Percentiles rank a stretch among this genome's conserved stretches.
These are phyloP conservation scores for Cryphonectria japonica DNA, from an alignment of 2,329 filamentous ascomycete species.

Conservation along the genomic window DNA sequence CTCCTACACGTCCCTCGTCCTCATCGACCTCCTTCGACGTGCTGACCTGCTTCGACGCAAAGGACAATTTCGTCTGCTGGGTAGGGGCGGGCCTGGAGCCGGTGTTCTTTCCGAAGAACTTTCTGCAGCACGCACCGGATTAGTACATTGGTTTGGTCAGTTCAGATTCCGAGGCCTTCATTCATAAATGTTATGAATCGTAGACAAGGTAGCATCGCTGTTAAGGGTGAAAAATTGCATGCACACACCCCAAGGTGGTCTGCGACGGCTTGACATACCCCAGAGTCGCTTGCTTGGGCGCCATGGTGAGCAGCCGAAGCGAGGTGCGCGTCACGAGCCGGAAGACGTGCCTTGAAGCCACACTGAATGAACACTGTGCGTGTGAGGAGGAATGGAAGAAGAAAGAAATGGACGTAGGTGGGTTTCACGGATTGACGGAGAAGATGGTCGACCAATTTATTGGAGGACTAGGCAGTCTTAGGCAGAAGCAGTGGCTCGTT, in stretches of 20 bases:
- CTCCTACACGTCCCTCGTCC: constrained; percentile 28
- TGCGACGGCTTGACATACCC: constrained; percentile 83
- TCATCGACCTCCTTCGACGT: constrained; percentile 43
- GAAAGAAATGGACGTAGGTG: background rate
- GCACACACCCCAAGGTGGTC: constrained; percentile 71
- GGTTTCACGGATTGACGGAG: background rate
- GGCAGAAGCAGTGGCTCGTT: constrained; percentile 3
- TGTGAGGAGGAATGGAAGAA: background rate
- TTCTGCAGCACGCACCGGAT: constrained; percentile 47
- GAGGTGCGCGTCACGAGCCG: constrained; percentile 32
- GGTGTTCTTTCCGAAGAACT: constrained; percentile 77
- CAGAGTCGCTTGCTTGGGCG: constrained; percentile 77
- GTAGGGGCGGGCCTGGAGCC: constrained; percentile 62
- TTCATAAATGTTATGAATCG: background rate
- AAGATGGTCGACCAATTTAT: background rate
- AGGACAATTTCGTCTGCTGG: constrained; percentile 80
- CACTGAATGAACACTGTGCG: background rate
- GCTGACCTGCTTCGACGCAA: constrained; percentile 61
- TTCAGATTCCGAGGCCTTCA: background rate
- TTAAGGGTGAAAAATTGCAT: background rate
- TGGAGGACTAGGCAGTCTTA: background rate
- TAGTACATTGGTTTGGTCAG: constrained; percentile 8
- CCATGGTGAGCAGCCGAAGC: constrained; percentile 41
- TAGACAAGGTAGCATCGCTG: background rate
- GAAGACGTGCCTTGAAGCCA: constrained; percentile 32